Conservation (phyloP, 768 basidiomycete species). For the Termitomyces sp. region DNA sequence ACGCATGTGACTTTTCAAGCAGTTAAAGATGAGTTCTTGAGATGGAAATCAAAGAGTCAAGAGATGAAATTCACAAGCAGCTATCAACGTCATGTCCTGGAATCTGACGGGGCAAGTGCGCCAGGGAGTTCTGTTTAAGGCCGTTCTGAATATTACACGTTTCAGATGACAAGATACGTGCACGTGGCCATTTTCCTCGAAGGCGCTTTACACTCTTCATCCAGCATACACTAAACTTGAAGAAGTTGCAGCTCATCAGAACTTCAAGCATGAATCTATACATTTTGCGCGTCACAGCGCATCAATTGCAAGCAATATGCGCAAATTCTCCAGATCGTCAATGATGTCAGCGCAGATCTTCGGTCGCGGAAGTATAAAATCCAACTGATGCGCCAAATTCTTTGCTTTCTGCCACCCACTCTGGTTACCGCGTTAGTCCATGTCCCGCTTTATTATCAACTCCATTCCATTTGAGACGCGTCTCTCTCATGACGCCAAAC, state of each 20-base stretch:
- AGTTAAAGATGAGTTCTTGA: not conserved
- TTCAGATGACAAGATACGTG: not conserved
- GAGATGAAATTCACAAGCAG: not conserved
- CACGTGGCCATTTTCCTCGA: not conserved
- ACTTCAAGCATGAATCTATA: too few relatives aligned
- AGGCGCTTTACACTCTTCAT: too few relatives aligned
- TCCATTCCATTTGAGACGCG: conserved; percentile 41
- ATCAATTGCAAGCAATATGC: not conserved
- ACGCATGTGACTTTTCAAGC: not conserved
- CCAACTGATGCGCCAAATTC: not conserved
- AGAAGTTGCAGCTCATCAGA: not conserved
- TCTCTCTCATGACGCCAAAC: conserved; percentile 36
- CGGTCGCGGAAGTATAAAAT: conserved; percentile 2
- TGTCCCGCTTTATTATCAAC: conserved; percentile 31
- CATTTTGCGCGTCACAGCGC: not conserved
- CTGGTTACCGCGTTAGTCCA: conserved; percentile 11
- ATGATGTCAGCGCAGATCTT: conserved; percentile 9
- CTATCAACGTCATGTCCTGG: not conserved
- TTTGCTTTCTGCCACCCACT: not conserved
- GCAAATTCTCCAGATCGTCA: not conserved
- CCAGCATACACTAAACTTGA: not conserved
- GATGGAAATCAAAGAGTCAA: not conserved
- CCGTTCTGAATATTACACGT: too few relatives aligned
- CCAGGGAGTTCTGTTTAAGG: too few relatives aligned
- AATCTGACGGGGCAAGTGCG: not conserved